These are phyloP conservation scores for Megacollybia platyphylla DNA, from an alignment of 1,284 basidiomycete genomes.

Conservation along the genomic window DNA sequence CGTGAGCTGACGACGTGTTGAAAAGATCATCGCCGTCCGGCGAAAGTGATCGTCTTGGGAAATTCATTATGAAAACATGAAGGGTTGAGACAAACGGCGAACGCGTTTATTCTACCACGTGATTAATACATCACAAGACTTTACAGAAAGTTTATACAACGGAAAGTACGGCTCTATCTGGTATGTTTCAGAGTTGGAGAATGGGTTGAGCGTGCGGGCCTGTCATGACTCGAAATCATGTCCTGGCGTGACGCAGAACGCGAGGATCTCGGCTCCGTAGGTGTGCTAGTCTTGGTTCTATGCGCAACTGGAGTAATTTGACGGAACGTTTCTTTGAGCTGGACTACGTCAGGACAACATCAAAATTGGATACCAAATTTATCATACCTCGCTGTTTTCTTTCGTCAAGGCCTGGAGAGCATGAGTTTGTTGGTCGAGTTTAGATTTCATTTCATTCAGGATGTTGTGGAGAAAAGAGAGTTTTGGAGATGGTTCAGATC, in stretches of 20 bases:
- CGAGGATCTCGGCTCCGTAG: background rate
- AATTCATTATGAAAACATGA: background rate
- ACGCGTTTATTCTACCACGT: too few relatives aligned
- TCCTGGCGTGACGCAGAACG: background rate
- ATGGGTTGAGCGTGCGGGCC: background rate
- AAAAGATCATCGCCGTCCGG: background rate
- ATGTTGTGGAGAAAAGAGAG: constrained; percentile 10
- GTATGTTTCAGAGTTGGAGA: too few relatives aligned
- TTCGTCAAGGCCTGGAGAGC: constrained; percentile 18
- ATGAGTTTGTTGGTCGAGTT: constrained; percentile 22
- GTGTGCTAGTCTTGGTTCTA: constrained; percentile 7
- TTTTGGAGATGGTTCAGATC: background rate
- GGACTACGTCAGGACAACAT: background rate
- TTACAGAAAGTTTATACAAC: background rate
- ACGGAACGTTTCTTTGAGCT: background rate
- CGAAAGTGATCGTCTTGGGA: background rate
- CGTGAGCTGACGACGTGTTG: constrained; percentile 8
- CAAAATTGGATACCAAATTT: background rate
- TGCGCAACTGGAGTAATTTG: background rate
- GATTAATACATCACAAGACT: background rate
- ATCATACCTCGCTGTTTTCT: constrained; percentile 22
- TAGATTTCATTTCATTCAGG: constrained; percentile 21
- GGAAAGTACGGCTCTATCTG: background rate
- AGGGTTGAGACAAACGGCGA: too few relatives aligned
- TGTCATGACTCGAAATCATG: constrained; percentile 1